Percentiles rank a stretch among this genome's conserved stretches.
phyloP scores from a whole-genome alignment of 139 green algal genomes.

The Diplosphaera chodatii region DNA sequence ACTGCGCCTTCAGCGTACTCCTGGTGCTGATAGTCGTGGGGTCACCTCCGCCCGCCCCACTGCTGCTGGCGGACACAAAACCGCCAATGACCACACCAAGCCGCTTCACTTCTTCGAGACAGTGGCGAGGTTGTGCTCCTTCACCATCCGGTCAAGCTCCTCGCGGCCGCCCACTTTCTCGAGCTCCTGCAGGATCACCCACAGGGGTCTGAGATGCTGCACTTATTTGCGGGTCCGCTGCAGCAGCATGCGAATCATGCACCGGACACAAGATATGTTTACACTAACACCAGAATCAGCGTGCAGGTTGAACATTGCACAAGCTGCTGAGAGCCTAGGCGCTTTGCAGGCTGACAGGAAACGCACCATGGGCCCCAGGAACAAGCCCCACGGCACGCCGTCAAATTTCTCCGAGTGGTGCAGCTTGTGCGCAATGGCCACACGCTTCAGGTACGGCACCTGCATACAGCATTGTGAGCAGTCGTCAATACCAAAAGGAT shows the following conservation, averaged over 20 bases:
- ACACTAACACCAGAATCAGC: too few relatives aligned
- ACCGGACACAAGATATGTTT: too few relatives aligned
- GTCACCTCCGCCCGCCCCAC: too few relatives aligned
- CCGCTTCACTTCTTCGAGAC: not conserved
- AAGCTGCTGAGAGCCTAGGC: too few relatives aligned
- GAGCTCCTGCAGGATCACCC: not conserved
- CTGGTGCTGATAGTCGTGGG: too few relatives aligned
- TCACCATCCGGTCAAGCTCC: not conserved
- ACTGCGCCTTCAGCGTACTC: too few relatives aligned
- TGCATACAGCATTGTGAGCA: not conserved
- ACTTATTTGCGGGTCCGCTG: too few relatives aligned
- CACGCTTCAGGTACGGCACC: slow-evolving; percentile 77
- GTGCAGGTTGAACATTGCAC: not conserved
- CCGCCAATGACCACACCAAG: too few relatives aligned
- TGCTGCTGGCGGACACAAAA: too few relatives aligned
- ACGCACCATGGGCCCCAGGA: slow-evolving; percentile 60
- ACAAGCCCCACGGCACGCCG: slow-evolving; percentile 92
- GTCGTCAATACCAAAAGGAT: too few relatives aligned
- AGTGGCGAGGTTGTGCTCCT: not conserved
- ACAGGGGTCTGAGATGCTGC: not conserved
- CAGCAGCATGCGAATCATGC: too few relatives aligned
- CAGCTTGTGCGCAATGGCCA: slow-evolving; percentile 87
- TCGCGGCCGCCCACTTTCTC: not conserved
- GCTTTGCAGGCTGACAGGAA: not conserved
- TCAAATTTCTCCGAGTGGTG: slow-evolving; percentile 93